Evolutionary conservation across 805 yeast species (phyloP), one percentile per base, ranked within the genome.

Genomic region (Metschnikowia vanudenii): DNA sequence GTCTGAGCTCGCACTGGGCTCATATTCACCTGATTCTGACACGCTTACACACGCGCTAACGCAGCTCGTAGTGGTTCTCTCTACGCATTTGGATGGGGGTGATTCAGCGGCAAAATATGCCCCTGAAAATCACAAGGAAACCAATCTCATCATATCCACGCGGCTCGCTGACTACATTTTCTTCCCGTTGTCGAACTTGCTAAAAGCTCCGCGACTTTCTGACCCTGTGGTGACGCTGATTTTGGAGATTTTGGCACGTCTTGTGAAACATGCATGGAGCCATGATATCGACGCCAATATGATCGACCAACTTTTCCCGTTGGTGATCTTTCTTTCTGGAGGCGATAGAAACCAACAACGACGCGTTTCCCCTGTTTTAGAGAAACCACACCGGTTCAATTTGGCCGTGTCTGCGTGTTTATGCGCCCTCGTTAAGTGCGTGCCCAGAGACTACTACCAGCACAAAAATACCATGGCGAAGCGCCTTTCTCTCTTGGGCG

Each of bases 111-210:
- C 11, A 26, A 6, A 26, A 26, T 8, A 10, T 9, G 12, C 28
- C 11, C 11, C 9, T 3, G 10, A 26, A 26, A 26, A 3, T 12
- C 12, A 26, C 28, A 6, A 26, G 3, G 10, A 26, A 8, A 5
- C 28, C 14, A 43, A 49, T 2, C 70, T 67, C 47, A 37, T 51
- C 2, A 37, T 71, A 2, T 57, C 70, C 2, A 45, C 62, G 3
- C 67, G 61, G 16, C 44, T 72, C 9, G 75, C 74, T 0, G 76
- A 71, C 56, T 71, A 71, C 48, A 57, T 72, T 2, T 72, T 72
- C 49, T 68, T 66, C 41, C 77, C 77, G 2, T 29, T 71, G 13
- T 60, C 74, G 4, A 59, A 53, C 38, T 50, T 69, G 26, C 50
- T 72, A 18, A 65, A 68, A 49, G 64, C 59, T 26, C 57, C 62